These are phyloP conservation scores for Melastoma malabathricum DNA, from an alignment of 345 rosid genomes.

Conservation along the genomic window DNA sequence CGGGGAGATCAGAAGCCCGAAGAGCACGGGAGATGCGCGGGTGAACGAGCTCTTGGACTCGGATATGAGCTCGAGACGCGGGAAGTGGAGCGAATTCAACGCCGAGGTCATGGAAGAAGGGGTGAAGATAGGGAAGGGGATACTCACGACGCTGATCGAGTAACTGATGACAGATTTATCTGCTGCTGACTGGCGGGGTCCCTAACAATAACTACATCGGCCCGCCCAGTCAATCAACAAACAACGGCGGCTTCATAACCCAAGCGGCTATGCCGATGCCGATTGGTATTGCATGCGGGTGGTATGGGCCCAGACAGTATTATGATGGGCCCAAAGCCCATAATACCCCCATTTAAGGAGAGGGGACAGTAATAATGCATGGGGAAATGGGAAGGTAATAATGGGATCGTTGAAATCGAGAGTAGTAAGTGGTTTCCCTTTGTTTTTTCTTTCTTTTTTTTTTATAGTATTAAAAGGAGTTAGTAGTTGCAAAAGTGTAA, in stretches of 20 bases:
- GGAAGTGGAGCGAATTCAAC: slow-evolving; percentile 64
- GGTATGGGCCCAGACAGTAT: too few relatives aligned
- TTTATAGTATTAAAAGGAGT: too few relatives aligned
- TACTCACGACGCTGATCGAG: slow-evolving; percentile 52
- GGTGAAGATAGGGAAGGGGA: slow-evolving; percentile 40
- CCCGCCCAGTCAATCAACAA: too few relatives aligned
- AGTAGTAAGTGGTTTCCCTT: too few relatives aligned
- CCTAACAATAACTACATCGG: not conserved
- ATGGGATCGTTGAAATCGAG: too few relatives aligned
- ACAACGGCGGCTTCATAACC: too few relatives aligned
- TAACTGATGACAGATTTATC: slow-evolving; percentile 60
- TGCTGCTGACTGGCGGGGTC: not conserved
- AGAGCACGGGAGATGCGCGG: slow-evolving; percentile 45
- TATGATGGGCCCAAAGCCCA: not conserved
- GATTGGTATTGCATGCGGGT: too few relatives aligned
- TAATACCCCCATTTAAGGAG: too few relatives aligned
- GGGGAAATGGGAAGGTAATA: too few relatives aligned
- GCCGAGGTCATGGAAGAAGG: slow-evolving; percentile 58
- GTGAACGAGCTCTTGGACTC: slow-evolving; percentile 75
- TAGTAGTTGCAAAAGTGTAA: not conserved
- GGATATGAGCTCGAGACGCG: slow-evolving; percentile 53
- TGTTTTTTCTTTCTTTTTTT: too few relatives aligned
- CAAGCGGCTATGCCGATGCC: too few relatives aligned
- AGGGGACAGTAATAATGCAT: too few relatives aligned
- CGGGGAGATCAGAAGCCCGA: slow-evolving; percentile 38